Percentiles rank a stretch among this genome's conserved stretches.
Conservation (phyloP, 148 eudicot species). For the Chenopodium berlandieri region DNA sequence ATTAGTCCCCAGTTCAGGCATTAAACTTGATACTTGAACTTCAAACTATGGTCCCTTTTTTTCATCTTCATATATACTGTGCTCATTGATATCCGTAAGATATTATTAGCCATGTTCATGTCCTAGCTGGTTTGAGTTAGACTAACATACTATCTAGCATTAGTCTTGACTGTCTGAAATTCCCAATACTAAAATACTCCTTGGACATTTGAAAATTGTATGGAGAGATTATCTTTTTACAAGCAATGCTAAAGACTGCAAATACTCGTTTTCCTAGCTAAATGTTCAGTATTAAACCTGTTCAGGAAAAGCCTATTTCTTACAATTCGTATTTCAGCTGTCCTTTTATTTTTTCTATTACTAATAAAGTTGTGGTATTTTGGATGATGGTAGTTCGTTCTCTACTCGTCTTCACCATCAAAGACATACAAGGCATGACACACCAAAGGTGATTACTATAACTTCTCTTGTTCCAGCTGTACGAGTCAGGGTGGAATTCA, state of each 20-base stretch:
- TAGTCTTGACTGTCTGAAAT: not conserved
- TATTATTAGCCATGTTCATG: not conserved
- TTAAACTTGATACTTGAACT: not conserved
- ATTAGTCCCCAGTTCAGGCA: slow-evolving; percentile 2
- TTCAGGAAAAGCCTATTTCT: not conserved
- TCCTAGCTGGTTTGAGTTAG: not conserved
- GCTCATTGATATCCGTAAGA: not conserved
- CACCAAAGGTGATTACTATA: not conserved
- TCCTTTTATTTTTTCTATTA: not conserved
- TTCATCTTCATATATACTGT: not conserved
- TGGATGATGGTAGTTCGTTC: not conserved
- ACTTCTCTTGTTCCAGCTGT: not conserved
- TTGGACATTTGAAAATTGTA: not conserved
- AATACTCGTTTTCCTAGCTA: not conserved
- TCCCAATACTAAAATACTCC: not conserved
- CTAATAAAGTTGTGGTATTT: not conserved
- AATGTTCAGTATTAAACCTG: not conserved
- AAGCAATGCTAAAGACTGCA: not conserved
- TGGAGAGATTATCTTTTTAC: not conserved
- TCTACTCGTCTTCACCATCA: not conserved
- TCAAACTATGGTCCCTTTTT: not conserved
- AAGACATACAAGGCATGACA: not conserved
- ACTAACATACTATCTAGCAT: not conserved
- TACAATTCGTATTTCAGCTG: not conserved
- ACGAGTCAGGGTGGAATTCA: not conserved